Evolutionary conservation across 2,329 filamentous ascomycete species (phyloP).

Genomic region (Pestalotiopsis sp.): DNA sequence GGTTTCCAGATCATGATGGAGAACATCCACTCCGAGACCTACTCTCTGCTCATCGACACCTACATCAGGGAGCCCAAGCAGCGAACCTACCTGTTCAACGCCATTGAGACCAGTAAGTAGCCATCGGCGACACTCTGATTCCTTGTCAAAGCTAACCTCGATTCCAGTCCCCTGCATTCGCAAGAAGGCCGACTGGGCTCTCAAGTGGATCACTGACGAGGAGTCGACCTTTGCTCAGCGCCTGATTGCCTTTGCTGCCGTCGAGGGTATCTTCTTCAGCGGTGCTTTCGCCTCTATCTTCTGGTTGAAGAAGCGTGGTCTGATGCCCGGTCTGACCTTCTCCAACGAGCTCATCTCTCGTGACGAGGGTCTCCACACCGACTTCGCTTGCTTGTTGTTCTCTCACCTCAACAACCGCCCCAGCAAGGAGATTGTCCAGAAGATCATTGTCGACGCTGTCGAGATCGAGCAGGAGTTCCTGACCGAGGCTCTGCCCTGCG

Average conservation of each 20-base stretch:
- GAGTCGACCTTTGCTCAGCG: slow-evolving; percentile 94
- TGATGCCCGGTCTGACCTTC: slow-evolving; percentile 98
- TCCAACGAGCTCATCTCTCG: slow-evolving; percentile 99
- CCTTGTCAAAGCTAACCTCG: slow-evolving; percentile 17
- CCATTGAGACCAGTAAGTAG: slow-evolving; percentile 89
- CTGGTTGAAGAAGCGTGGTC: slow-evolving; percentile 99
- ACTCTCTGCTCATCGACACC: slow-evolving; percentile 97
- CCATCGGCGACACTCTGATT: slow-evolving; percentile 63
- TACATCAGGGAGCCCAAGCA: slow-evolving; percentile 99
- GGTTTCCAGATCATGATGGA: slow-evolving; percentile 99
- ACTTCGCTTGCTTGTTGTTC: slow-evolving; percentile 97
- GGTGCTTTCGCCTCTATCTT: slow-evolving; percentile 99
- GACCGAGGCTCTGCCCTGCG: slow-evolving; percentile 90
- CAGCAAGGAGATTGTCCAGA: slow-evolving; percentile 75
- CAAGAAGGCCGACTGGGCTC: slow-evolving; percentile 98
- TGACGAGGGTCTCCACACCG: slow-evolving; percentile 98
- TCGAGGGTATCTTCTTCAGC: slow-evolving; percentile 99
- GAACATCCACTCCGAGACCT: slow-evolving; percentile 99
- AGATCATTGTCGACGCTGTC: slow-evolving; percentile 94
- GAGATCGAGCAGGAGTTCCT: slow-evolving; percentile 96
- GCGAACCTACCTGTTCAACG: slow-evolving; percentile 93
- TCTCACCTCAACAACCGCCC: slow-evolving; percentile 96
- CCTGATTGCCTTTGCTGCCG: slow-evolving; percentile 93
- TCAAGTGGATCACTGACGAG: slow-evolving; percentile 92
- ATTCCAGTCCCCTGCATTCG: slow-evolving; percentile 85